Evolutionary conservation across 352 stramenopile genomes (phyloP), one percentile per base, ranked within the genome.

Genomic region (Phytophthora europaea): DNA sequence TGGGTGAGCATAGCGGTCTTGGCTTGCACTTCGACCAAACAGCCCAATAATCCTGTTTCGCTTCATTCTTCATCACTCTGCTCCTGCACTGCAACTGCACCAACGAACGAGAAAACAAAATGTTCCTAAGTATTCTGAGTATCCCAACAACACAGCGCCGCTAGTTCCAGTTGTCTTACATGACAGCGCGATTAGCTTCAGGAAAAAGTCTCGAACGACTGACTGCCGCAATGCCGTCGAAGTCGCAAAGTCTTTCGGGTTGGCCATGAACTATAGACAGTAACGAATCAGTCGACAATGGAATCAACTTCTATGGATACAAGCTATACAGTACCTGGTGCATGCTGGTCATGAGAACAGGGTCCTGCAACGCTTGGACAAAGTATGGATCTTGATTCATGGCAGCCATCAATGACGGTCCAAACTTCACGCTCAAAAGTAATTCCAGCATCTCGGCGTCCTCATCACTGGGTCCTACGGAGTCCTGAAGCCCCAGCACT

Each of bases 361-460:
- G 84, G 20, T 87, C 73, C 57, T 88, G 61, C 48, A 93, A 71
- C 18, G 84, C 81, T 43, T 81, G 65, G 15, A 81, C 66, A 67
- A 91, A 92, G 66, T 84, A 93, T 12, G 76, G 52, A 40, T 92
- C 86, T 64, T 79, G 60, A 18, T 79, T 84, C 86, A 92, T 93
- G 15, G 86, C 83, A 2, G 61, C 58, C 81, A 93, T 89, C 48
- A 93, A 64, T 18, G 66, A 66, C 18, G 75, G 64, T 13, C 78
- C 73, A 59, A 93, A 85, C 31, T 88, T 60, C 6, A 93, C 80
- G 22, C 62, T 76, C 33, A 79, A 64, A 55, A 93, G 76, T 67
- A 88, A 63, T 23, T 77, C 70, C 10, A 85, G 47, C 45, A 91
- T 58, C 52, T 85, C 79, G 12, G 64, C 51, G 22, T 82, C 67